Evolutionary conservation across 495 filamentous ascomycete genomes (phyloP).

Genomic region (Friedmanniomyces simplex): DNA sequence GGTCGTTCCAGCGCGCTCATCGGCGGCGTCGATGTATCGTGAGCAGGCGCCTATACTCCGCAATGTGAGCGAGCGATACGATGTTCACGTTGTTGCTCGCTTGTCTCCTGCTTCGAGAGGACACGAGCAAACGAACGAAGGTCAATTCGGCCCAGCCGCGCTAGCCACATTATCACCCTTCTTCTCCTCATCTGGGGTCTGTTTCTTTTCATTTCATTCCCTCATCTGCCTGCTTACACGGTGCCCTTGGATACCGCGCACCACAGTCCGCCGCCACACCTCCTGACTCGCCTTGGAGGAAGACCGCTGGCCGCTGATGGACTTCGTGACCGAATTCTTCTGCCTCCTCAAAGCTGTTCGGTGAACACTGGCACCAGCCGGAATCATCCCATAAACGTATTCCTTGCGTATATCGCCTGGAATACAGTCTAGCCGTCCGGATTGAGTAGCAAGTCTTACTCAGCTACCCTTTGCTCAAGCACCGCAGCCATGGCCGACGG

Average conservation of each 20-base stretch:
- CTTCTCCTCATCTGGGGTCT: not conserved
- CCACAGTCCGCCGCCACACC: not conserved
- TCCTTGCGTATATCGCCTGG: not conserved
- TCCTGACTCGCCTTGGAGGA: not conserved
- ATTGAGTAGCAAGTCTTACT: not conserved
- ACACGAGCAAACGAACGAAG: too few relatives aligned
- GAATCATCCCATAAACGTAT: not conserved
- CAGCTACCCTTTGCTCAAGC: not conserved
- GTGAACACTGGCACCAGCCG: not conserved
- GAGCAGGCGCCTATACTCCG: too few relatives aligned
- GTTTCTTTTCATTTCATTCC: not conserved
- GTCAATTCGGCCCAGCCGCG: too few relatives aligned
- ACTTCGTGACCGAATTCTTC: constrained; percentile 13
- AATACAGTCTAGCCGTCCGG: too few relatives aligned
- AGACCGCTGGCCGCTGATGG: constrained; percentile 4
- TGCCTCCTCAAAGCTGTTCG: constrained; percentile 13
- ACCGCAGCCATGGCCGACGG: constrained; percentile 3
- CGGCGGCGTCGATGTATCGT: too few relatives aligned
- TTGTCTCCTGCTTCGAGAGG: too few relatives aligned
- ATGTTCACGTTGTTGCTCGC: too few relatives aligned
- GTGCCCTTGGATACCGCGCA: too few relatives aligned
- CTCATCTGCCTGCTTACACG: not conserved
- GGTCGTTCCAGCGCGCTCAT: too few relatives aligned
- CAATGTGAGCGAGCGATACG: too few relatives aligned
- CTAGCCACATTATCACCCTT: not conserved